phyloP scores from a whole-genome alignment of 148 eudicot genomes.

The Persicaria maculosa region DNA sequence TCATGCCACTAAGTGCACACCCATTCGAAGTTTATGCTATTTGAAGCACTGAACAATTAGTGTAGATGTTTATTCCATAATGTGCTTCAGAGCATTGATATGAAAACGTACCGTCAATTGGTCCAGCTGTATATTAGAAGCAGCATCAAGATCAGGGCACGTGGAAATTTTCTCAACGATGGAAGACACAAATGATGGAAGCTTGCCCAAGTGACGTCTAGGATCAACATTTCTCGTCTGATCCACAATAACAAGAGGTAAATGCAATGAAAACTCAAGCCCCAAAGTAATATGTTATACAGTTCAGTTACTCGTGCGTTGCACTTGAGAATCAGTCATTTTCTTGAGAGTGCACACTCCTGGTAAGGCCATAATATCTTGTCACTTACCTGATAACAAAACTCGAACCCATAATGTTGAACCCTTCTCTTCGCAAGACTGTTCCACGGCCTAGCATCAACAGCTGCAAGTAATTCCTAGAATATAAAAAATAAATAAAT shows the following conservation, averaged over 20 bases:
- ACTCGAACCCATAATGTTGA: slow-evolving; percentile 93
- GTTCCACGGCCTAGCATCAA: slow-evolving; percentile 82
- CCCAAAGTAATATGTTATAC: neutral
- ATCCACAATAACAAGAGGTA: slow-evolving; percentile 12
- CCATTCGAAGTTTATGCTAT: neutral
- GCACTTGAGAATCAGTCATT: neutral
- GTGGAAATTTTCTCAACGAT: slow-evolving; percentile 50
- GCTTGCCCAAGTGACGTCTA: slow-evolving; percentile 63
- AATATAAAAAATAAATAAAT: slow-evolving; percentile 16
- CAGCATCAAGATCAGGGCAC: slow-evolving; percentile 37
- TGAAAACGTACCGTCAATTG: slow-evolving; percentile 64
- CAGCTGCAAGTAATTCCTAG: slow-evolving; percentile 88
- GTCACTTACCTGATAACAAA: slow-evolving; percentile 67
- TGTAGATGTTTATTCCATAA: neutral
- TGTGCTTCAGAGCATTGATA: neutral
- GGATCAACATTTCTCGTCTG: slow-evolving; percentile 89
- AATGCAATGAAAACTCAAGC: neutral
- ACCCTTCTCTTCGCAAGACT: slow-evolving; percentile 90
- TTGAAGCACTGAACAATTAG: neutral
- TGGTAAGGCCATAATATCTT: neutral
- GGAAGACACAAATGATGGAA: slow-evolving; percentile 68
- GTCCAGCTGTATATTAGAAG: slow-evolving; percentile 43
- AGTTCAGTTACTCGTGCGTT: no score
- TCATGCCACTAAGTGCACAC: neutral
- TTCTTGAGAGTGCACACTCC: neutral